Conservation (phyloP, 768 basidiomycete species). For the Russula foetens region DNA sequence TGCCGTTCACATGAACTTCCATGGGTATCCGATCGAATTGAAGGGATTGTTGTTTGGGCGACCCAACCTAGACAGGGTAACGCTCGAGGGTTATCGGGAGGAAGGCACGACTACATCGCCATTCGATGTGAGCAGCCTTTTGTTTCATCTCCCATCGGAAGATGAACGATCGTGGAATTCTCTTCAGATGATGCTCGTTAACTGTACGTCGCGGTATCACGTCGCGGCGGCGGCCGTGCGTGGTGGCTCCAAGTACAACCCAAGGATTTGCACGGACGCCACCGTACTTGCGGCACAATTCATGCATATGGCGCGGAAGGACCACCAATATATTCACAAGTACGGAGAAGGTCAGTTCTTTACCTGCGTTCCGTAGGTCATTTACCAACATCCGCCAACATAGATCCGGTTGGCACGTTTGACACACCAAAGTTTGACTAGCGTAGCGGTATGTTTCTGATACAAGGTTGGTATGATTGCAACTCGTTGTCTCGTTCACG, state of each 20-base stretch:
- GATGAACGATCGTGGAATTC: neutral
- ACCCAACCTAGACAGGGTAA: conserved; percentile 39
- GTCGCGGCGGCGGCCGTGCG: conserved; percentile 55
- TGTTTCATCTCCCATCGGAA: neutral
- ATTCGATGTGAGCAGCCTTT: conserved; percentile 46
- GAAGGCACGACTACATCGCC: conserved; percentile 79
- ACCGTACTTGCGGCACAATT: conserved; percentile 51
- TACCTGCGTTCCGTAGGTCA: no score
- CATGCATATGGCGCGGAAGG: conserved; percentile 53
- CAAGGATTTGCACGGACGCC: conserved; percentile 46
- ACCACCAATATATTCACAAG: conserved; percentile 50
- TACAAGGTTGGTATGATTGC: neutral
- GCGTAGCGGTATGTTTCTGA: neutral
- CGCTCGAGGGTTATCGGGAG: conserved; percentile 56
- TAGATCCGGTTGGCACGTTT: conserved; percentile 29
- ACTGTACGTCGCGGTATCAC: conserved; percentile 58
- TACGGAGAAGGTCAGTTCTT: conserved; percentile 45
- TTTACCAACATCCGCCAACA: neutral
- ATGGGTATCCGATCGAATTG: conserved; percentile 70
- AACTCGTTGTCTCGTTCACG: no score
- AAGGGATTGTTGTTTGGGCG: conserved; percentile 58
- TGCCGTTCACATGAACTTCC: conserved; percentile 75
- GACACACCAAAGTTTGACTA: conserved; percentile 22
- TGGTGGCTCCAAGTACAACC: conserved; percentile 44
- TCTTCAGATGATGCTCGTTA: conserved; percentile 66